Conservation (phyloP, 169 alveolate species). For the Plasmodium gonderi region DNA sequence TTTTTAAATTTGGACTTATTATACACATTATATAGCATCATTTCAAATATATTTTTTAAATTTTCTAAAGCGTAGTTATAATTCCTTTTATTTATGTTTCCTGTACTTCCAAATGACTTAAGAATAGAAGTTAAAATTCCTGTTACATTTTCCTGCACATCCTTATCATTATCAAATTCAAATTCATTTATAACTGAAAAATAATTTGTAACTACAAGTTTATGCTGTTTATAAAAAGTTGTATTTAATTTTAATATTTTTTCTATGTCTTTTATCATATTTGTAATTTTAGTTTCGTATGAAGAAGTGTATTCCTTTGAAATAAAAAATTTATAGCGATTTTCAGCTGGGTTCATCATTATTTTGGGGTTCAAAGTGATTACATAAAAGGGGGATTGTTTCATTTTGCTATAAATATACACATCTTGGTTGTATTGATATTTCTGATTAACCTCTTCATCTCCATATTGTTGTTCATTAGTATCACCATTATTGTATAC, state of each 20-base stretch:
- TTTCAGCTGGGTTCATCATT: constrained; percentile 41
- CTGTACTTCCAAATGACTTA: constrained; percentile 9
- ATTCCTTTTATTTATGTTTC: constrained; percentile 23
- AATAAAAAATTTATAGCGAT: constrained; percentile 13
- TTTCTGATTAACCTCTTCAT: background rate
- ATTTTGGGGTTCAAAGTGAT: constrained; percentile 34
- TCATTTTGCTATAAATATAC: constrained; percentile 53
- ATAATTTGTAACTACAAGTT: constrained; percentile 17
- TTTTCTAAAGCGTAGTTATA: constrained; percentile 20
- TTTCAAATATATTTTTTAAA: constrained; percentile 21
- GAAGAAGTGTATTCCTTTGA: constrained; percentile 59
- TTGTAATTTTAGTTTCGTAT: constrained; percentile 19
- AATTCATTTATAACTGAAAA: constrained; percentile 50
- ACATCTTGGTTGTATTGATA: constrained; percentile 12
- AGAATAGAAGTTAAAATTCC: background rate
- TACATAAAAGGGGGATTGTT: constrained; percentile 49
- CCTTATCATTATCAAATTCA: constrained; percentile 35
- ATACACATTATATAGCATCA: constrained; percentile 35
- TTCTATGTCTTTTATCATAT: constrained; percentile 45
- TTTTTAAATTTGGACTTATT: constrained; percentile 37
- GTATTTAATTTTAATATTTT: constrained; percentile 13
- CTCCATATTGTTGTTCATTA: background rate
- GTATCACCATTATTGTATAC: background rate
- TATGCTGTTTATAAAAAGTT: constrained; percentile 26
- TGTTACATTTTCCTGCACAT: background rate